Evolutionary conservation across 345 rosid genomes (phyloP).

Genomic region (Eucalyptus marginata): DNA sequence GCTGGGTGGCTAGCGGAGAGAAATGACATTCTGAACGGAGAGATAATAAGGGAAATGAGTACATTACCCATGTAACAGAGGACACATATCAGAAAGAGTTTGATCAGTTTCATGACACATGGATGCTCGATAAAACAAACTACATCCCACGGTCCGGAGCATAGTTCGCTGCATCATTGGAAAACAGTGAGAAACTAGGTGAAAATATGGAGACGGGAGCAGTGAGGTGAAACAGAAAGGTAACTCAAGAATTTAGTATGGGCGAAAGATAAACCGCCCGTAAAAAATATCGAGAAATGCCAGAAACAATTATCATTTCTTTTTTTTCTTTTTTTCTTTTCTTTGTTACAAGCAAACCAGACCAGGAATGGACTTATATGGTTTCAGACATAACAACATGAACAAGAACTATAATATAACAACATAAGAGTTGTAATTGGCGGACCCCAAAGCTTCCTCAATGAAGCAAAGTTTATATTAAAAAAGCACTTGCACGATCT

Average conservation of each 20-base stretch:
- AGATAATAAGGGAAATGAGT: background rate
- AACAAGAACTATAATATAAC: background rate
- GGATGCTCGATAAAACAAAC: slow-evolving; percentile 67
- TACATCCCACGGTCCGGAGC: slow-evolving; percentile 62
- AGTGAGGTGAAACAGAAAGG: background rate
- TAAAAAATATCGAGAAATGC: background rate
- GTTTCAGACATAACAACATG: background rate
- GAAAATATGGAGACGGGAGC: background rate
- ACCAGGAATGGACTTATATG: background rate
- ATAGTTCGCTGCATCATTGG: slow-evolving; percentile 33
- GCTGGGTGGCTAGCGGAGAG: background rate
- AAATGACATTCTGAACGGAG: background rate
- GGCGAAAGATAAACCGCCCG: background rate
- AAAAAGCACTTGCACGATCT: slow-evolving; percentile 29
- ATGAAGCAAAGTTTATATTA: background rate
- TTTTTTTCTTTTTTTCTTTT: no score
- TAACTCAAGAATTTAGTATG: no score
- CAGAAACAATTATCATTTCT: background rate
- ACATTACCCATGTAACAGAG: slow-evolving; percentile 49
- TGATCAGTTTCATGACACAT: slow-evolving; percentile 45
- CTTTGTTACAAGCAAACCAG: background rate
- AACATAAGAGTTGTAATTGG: background rate
- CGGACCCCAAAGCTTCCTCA: background rate
- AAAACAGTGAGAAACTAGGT: background rate
- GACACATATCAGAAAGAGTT: slow-evolving; percentile 34